phyloP scores from a whole-genome alignment of 2,329 filamentous ascomycete genomes.

The Exutisphaerella laricina region DNA sequence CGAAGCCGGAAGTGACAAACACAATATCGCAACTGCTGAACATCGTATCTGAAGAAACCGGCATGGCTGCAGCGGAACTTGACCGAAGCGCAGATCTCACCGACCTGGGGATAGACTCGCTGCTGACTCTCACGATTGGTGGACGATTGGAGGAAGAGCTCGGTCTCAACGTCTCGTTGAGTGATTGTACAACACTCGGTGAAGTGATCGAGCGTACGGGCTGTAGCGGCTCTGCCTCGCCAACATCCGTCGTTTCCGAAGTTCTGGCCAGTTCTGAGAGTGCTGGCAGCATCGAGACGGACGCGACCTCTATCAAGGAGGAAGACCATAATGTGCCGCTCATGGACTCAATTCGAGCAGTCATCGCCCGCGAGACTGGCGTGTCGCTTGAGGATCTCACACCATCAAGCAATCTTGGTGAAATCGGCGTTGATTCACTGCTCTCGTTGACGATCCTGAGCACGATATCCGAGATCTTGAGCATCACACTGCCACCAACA shows the following conservation, averaged over 20 bases:
- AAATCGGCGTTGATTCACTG: conserved; percentile 32
- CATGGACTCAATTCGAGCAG: too few relatives aligned
- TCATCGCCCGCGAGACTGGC: too few relatives aligned
- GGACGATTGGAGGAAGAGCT: conserved; percentile 15
- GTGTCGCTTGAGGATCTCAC: too few relatives aligned
- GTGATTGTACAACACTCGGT: not conserved
- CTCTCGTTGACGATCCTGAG: conserved; percentile 24
- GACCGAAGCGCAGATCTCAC: conserved; percentile 17
- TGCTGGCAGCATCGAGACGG: not conserved
- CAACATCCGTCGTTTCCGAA: not conserved
- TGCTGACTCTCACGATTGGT: conserved; percentile 17
- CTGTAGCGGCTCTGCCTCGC: too few relatives aligned
- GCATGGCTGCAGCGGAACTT: conserved; percentile 23
- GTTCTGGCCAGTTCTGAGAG: not conserved
- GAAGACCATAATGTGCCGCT: too few relatives aligned
- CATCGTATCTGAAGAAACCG: conserved; percentile 29
- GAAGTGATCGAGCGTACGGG: not conserved
- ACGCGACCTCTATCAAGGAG: not conserved
- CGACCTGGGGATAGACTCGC: conserved; percentile 26
- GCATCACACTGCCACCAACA: conserved; percentile 25
- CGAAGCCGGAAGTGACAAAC: not conserved
- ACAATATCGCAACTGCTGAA: conserved; percentile 4
- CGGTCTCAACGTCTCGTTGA: conserved; percentile 4
- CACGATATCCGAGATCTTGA: conserved; percentile 28
- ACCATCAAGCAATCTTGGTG: too few relatives aligned